phyloP scores from a whole-genome alignment of 352 stramenopile species.

The Pilasporangium apinafurcum region DNA sequence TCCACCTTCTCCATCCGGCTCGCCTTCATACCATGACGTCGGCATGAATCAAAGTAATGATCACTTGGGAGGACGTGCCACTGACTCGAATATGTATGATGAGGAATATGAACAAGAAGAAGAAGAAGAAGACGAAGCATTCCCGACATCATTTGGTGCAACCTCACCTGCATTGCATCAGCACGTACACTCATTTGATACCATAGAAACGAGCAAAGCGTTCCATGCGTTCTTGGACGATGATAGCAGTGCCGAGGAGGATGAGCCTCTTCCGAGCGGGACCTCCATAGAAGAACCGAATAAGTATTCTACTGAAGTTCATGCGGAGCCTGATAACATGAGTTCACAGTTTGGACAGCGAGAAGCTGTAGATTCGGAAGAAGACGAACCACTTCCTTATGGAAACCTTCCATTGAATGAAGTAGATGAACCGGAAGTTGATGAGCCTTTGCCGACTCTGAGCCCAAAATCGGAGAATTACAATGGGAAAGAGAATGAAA shows the following conservation, averaged over 20 bases:
- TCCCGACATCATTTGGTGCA: constrained; percentile 41
- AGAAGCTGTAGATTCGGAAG: constrained; percentile 43
- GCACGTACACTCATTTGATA: constrained; percentile 33
- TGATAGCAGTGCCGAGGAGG: constrained; percentile 48
- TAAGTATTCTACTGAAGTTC: neutral
- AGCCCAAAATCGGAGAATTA: neutral
- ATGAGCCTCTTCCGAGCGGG: constrained; percentile 43
- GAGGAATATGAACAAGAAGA: constrained; percentile 30
- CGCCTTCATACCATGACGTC: constrained; percentile 2
- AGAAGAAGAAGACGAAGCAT: constrained; percentile 76
- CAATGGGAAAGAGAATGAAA: constrained; percentile 4
- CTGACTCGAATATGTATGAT: neutral
- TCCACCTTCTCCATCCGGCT: constrained; percentile 7
- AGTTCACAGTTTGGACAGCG: too few relatives aligned
- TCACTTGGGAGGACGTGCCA: constrained; percentile 1
- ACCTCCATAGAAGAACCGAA: constrained; percentile 7
- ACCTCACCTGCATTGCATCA: constrained; percentile 20
- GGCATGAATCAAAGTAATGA: constrained; percentile 5
- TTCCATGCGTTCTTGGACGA: constrained; percentile 74
- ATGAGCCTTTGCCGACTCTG: constrained; percentile 21
- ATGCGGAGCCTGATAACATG: constrained; percentile 23
- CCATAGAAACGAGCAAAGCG: constrained; percentile 51
- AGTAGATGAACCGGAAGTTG: constrained; percentile 13
- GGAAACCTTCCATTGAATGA: neutral
- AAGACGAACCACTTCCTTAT: constrained; percentile 51